Evolutionary conservation across 495 filamentous ascomycete genomes (phyloP), one percentile per base, ranked within the genome.

Genomic region (Pyronema domesticum): DNA sequence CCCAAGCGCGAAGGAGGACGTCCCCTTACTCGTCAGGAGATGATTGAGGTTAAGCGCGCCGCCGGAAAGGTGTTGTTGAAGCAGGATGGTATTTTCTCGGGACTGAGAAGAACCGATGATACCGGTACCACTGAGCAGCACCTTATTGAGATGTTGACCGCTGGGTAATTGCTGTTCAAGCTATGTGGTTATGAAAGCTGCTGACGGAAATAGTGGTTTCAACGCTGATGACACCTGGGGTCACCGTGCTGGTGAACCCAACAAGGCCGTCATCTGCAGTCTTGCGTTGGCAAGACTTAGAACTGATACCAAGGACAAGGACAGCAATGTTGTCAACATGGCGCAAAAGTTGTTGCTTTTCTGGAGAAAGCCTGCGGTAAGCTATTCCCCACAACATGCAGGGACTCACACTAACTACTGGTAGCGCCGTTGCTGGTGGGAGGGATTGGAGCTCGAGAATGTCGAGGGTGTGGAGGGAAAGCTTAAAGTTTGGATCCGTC

Each of bases 131-230:
- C 91, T 0, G 91, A 99, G 68, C 93, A 95, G 67, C 91, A 99
- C 72, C 72, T 99, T 46, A 96, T 99, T 65, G 91, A 99, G 72
- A 99, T 99, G 91, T 69, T 99, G 72, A 99, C 91, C 18, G 91
- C 91, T 62, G 91, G 89, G 89, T 96, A 72, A 69, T 79, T 30
- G 34, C 14, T 30, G 7, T 35, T 45, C 13, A 0, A 14, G 15
- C 51, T 46, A 14, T 7, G 42, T 37, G n/a, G 6, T 8, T 15
- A 14, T 46, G 15, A 3, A 3, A 35, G 30, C 13, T 9, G 5
- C 18, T 17, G 10, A n/a, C 11, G 14, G 30, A 45, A n/a, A 10
- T 7, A 96, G 91, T 59, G 91, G 91, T 19, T 99, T 99, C 73
- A 87, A 95, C 63, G 84, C 88, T 61, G 84, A 95, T 53, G 91